Conservation (phyloP, 2,329 filamentous ascomycete species). For the Leptoxyphium fumago region DNA sequence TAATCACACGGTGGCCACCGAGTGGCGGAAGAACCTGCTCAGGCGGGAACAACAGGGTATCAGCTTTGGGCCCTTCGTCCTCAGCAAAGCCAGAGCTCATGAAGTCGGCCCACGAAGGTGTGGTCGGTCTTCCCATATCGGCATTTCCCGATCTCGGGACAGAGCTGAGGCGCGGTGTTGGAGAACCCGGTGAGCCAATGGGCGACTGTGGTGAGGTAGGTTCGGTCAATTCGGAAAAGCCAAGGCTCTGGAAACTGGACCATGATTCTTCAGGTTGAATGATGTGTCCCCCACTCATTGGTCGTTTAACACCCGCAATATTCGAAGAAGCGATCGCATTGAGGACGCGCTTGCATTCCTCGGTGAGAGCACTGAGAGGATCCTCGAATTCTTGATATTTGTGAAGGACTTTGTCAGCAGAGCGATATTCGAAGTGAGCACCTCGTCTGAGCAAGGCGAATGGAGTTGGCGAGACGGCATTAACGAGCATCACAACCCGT, state of each 20-base stretch:
- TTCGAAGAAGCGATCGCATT: constrained; percentile 79
- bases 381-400: constrained; percentile 82
- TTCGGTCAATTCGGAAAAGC: constrained; percentile 53
- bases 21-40: constrained; percentile 86
- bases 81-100: constrained; percentile 85
- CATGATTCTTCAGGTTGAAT: constrained; percentile 70
- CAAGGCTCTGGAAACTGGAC: constrained; percentile 93
- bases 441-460: constrained; percentile 81
- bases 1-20: constrained; percentile 54
- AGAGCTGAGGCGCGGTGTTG: constrained; percentile 41
- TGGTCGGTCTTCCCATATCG: constrained; percentile 62
- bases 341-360: constrained; percentile 85
- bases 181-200: constrained; percentile 10
- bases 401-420: constrained; percentile 71
- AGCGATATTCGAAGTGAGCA: constrained; percentile 89
- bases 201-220: constrained; percentile 5
- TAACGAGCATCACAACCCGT: constrained; percentile 92
- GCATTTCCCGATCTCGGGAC: constrained; percentile 52
- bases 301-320: constrained; percentile 45
- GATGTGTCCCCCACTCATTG: constrained; percentile 36
- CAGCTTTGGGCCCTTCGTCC: constrained; percentile 38
- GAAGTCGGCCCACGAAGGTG: constrained; percentile 97
- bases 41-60: constrained; percentile 61
- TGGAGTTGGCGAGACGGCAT: constrained; percentile 84
- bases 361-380: constrained; percentile 72